These are phyloP conservation scores for Choricystis sp. DNA, from an alignment of 139 green algal genomes.

Conservation along the genomic window DNA sequence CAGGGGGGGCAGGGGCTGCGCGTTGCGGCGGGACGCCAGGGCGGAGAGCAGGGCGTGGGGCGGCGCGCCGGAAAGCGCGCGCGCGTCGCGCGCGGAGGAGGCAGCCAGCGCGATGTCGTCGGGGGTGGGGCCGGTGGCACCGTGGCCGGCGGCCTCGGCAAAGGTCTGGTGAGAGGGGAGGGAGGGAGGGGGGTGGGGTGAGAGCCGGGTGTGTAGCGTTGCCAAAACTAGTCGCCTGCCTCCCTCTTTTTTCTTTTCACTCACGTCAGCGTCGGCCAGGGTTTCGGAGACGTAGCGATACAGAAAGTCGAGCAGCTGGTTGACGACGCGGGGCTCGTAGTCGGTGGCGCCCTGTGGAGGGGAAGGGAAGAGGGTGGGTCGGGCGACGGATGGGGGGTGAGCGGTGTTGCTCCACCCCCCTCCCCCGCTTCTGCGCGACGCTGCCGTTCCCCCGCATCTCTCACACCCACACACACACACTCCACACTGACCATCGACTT, in stretches of 20 bases:
- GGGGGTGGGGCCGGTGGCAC: too few relatives aligned
- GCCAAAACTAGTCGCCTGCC: too few relatives aligned
- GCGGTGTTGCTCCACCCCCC: too few relatives aligned
- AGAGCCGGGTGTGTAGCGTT: too few relatives aligned
- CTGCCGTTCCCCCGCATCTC: too few relatives aligned
- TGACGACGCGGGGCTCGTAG: constrained; percentile 57
- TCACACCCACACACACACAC: neutral
- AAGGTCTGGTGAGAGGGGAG: too few relatives aligned
- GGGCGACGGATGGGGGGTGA: neutral
- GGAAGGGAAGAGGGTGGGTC: neutral
- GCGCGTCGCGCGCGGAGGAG: neutral
- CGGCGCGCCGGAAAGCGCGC: too few relatives aligned
- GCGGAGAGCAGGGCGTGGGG: neutral
- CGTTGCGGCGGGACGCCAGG: neutral
- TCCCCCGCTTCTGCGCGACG: too few relatives aligned
- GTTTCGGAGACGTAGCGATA: constrained; percentile 55
- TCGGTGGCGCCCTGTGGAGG: constrained; percentile 41
- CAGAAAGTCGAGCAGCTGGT: constrained; percentile 66
- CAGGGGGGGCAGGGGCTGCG: neutral
- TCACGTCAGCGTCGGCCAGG: constrained; percentile 53
- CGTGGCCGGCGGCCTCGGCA: too few relatives aligned
- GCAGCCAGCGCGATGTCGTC: neutral
- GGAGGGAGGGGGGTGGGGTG: too few relatives aligned
- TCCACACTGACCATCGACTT: neutral
- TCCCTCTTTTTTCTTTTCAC: too few relatives aligned